Evolutionary conservation across 768 basidiomycete genomes (phyloP), one percentile per base, ranked within the genome.

Genomic region (Mrakia gelida): DNA sequence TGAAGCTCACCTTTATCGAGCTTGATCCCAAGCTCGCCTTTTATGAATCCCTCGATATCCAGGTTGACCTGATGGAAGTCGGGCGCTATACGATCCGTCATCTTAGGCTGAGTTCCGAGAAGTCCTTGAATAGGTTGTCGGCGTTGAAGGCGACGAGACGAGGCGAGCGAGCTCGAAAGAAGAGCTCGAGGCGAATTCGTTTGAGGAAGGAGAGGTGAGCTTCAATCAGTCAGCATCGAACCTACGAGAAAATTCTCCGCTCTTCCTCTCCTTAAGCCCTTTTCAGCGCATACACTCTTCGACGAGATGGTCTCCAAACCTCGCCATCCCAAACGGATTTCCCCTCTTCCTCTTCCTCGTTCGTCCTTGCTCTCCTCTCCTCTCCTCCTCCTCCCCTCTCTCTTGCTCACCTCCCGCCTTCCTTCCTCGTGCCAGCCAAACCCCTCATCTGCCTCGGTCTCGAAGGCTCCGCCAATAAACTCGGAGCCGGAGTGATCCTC

Each of bases 391-490:
- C 72, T 34, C 30, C 34, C 72, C 72, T 38, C 21, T 38, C 41
- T 34, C 59, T 9, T 3, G 13, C 43, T n/a, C 16, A 9, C 18
- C 8, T 38, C 45, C 45, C 26, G n/a, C 52, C 32, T 21, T 54
- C 52, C 54, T 3, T 76, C 32, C 28, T 70, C 43, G 10, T 38
- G 23, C 38, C 28, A 84, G 84, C 79, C 54, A 73, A 79, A 41
- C 82, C 84, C 3, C 80, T 85, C 28, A 85, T 97, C 30, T 95
- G 96, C n/a, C 89, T 99, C 28, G 97, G 97, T 30, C 90, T 99
- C 52, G 97, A 99, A 85, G 97, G 97, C 21, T 95, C 94, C 26
- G 97, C 97, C 63, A 99, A 99, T 86, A 99, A 99, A 84, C 88
- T 99, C 45, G 97, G 97, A 16, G 93, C 92, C 28, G 97, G 97